Conservation (phyloP, 2,329 filamentous ascomycete genomes). For the Didymellaceae sp. region DNA sequence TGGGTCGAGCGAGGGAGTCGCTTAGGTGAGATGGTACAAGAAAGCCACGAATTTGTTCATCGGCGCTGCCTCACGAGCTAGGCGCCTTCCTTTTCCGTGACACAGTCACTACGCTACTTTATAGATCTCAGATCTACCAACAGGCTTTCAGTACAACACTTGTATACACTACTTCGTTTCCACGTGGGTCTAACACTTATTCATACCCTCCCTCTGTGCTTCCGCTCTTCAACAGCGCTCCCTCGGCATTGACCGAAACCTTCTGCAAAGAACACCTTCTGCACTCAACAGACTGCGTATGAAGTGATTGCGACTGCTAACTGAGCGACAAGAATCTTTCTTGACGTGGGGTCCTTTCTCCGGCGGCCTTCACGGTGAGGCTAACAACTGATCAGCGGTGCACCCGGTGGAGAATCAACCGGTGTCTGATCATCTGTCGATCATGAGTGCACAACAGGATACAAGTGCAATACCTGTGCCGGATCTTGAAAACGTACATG, state of each 20-base stretch:
- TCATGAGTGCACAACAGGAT: not conserved
- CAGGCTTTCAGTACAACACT: not conserved
- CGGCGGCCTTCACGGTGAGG: no score
- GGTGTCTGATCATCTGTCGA: no score
- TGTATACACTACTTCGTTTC: constrained; percentile 1
- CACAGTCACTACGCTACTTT: no score
- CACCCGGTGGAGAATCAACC: no score
- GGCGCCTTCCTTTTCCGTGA: not conserved
- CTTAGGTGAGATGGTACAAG: constrained; percentile 15
- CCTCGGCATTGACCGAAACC: no score
- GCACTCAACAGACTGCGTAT: no score
- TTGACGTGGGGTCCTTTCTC: no score
- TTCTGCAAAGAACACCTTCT: no score
- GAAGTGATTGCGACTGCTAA: no score
- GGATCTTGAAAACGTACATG: constrained; percentile 15
- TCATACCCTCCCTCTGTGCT: not conserved
- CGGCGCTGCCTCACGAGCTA: not conserved
- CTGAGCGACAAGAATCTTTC: no score
- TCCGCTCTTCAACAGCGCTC: no score
- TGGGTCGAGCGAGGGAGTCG: not conserved
- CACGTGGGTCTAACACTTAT: not conserved
- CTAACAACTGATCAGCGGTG: no score
- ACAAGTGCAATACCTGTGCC: not conserved
- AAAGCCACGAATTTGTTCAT: constrained; percentile 6
- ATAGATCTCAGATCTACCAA: not conserved